Evolutionary conservation across 192 early-diverging fungal genomes (phyloP).

Genomic region (Backusella luteola): DNA sequence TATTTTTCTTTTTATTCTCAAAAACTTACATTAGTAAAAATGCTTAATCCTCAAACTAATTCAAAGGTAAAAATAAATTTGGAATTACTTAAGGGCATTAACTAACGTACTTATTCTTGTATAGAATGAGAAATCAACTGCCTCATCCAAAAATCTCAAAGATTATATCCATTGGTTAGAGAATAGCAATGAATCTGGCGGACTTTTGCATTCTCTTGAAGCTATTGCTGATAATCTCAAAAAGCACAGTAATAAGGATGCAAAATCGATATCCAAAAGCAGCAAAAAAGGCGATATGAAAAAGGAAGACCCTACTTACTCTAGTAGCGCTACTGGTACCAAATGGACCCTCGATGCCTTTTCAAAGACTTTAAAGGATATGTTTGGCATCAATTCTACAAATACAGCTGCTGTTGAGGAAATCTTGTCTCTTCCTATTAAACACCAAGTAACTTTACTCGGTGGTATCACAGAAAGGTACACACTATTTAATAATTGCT

Average conservation of each 20-base stretch:
- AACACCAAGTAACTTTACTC: slow-evolving; percentile 5
- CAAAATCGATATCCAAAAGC: neutral
- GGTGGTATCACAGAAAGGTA: slow-evolving; percentile 18
- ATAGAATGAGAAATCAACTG: neutral
- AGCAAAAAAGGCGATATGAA: neutral
- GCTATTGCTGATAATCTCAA: slow-evolving; percentile 7
- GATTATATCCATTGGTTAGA: neutral
- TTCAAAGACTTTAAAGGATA: neutral
- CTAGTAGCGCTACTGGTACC: neutral
- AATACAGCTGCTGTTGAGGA: slow-evolving; percentile 17
- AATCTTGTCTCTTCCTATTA: neutral
- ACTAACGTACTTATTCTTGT: neutral
- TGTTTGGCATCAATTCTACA: neutral
- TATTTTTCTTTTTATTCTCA: neutral
- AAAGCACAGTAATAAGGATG: neutral
- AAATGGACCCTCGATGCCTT: slow-evolving; percentile 11
- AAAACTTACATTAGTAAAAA: slow-evolving; percentile 7
- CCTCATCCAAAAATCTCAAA: neutral
- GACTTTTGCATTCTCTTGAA: neutral
- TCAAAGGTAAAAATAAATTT: neutral
- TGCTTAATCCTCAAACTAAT: neutral
- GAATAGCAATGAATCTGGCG: neutral
- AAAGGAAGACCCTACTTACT: neutral
- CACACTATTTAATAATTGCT: neutral
- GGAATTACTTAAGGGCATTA: neutral